phyloP scores from a whole-genome alignment of 139 green algal genomes.

The Chlorella sp. region DNA sequence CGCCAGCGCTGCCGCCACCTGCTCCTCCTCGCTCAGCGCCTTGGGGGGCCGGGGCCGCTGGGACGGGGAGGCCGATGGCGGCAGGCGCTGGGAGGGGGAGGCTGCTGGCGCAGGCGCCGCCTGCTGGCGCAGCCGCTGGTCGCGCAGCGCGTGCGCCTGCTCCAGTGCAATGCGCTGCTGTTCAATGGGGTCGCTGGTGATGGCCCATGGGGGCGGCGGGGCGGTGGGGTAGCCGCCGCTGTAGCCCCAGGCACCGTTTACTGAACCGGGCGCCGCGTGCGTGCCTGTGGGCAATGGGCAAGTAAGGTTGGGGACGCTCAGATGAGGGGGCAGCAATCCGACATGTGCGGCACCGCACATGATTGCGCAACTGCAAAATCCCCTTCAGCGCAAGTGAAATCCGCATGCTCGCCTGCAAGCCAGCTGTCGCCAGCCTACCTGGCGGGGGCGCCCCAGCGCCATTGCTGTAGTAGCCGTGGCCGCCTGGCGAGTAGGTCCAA shows the following conservation, averaged over 20 bases:
- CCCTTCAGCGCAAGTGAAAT: too few relatives aligned
- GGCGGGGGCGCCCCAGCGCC: not conserved
- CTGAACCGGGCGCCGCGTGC: too few relatives aligned
- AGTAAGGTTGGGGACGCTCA: too few relatives aligned
- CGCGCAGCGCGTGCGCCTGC: not conserved
- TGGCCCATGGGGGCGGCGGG: not conserved
- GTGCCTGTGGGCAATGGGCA: too few relatives aligned
- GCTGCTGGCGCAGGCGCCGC: not conserved
- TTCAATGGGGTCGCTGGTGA: conserved; percentile 19
- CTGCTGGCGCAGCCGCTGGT: not conserved
- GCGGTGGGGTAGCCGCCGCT: not conserved
- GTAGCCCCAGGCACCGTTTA: not conserved
- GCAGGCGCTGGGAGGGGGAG: too few relatives aligned
- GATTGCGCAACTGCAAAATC: too few relatives aligned
- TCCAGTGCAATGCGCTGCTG: conserved; percentile 30
- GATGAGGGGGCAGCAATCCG: not conserved
- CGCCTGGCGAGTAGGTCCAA: conserved; percentile 8
- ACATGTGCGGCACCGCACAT: too few relatives aligned
- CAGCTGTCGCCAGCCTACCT: too few relatives aligned
- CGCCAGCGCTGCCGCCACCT: conserved; percentile 33
- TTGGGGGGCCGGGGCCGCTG: too few relatives aligned
- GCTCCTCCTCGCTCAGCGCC: not conserved
- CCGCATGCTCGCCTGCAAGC: too few relatives aligned
- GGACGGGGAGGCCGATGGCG: too few relatives aligned
- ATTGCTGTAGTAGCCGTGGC: not conserved